A percentile compares a stretch with the other conserved stretches of the same genome.
Conservation (phyloP, 352 stramenopile species). For the Phytophthora vignae region DNA sequence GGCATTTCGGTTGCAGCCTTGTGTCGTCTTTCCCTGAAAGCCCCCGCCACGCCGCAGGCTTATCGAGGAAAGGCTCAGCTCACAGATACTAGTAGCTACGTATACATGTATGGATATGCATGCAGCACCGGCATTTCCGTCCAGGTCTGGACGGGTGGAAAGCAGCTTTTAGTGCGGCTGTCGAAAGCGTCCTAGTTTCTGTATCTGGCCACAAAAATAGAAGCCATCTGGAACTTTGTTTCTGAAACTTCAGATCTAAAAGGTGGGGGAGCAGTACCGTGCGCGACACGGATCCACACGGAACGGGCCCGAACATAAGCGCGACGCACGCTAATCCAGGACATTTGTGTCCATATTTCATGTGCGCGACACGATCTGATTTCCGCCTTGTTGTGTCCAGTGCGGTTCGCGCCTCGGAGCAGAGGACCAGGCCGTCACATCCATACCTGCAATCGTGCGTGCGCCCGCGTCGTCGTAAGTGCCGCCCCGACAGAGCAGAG, state of each 20-base stretch:
- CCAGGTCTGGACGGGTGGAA: not conserved
- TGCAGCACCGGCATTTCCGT: not conserved
- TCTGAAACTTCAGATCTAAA: constrained; percentile 14
- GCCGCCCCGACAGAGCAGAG: not conserved
- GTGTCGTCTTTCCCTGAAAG: constrained; percentile 14
- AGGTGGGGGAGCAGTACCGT: constrained; percentile 8
- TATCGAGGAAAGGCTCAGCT: constrained; percentile 15
- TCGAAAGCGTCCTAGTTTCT: not conserved
- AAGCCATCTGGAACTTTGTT: constrained; percentile 3
- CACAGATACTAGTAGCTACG: not conserved
- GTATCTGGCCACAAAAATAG: not conserved
- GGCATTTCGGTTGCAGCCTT: constrained; percentile 12
- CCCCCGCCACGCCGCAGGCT: not conserved
- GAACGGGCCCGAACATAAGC: not conserved
- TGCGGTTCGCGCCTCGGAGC: constrained; percentile 5
- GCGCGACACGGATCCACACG: not conserved
- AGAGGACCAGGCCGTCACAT: constrained; percentile 10
- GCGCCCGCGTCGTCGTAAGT: constrained; percentile 20
- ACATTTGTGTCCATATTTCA: not conserved
- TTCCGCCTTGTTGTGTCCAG: constrained; percentile 3
- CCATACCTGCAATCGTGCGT: constrained; percentile 25
- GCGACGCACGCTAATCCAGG: not conserved
- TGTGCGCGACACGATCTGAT: constrained; percentile 1
- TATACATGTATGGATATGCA: not conserved
- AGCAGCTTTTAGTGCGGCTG: not conserved